Evolutionary conservation across 495 filamentous ascomycete genomes (phyloP), one percentile per base, ranked within the genome.

Genomic region (Pseudomonodictys pantanalensis): DNA sequence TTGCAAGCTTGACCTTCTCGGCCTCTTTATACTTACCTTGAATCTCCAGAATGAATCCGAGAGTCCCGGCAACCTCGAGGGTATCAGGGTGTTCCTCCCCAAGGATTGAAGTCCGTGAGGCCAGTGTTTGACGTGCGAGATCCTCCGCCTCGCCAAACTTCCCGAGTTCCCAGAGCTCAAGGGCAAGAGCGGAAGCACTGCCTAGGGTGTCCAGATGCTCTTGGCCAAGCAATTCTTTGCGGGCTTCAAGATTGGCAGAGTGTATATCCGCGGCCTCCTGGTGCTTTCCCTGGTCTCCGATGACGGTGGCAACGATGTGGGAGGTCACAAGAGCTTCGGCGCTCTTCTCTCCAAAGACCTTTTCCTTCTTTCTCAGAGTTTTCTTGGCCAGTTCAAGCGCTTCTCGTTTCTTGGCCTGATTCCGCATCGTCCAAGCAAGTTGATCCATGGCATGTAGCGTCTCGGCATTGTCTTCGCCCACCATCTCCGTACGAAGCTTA

Each of bases 1-100:
- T 56, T 3, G n/a, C 29, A 10, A 9, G 4, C 23, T 56, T 56
- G 2, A 56, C 4, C 15, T 46, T 42, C 11, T 32, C n/a, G n/a
- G 53, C 53, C 38, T 56, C 53, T 6, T 10, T 10, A 12, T 33
- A 39, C 28, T 56, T 56, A 2, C 53, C 53, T 25, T 56, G 53
- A n/a, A 56, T 56, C 20, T 56, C 53, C 1, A 56, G 53, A 18
- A 56, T 56, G 42, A 56, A 56, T 6, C 53, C 53, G 9, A 56
- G 43, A 10, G 29, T 56, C 11, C 53, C 53, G 26, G 26, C 42
- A 24, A 56, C 48, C 20, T 56, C 53, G n/a, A 56, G 42, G 7
- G 53, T 56, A 23, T 56, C 53, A 3, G 53, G 53, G 23, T 56
- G 53, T 17, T 46, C 53, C 38, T 47, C 53, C n/a, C 53, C 53